Evolutionary conservation across 345 rosid species (phyloP).

Genomic region (Acer saccharum): DNA sequence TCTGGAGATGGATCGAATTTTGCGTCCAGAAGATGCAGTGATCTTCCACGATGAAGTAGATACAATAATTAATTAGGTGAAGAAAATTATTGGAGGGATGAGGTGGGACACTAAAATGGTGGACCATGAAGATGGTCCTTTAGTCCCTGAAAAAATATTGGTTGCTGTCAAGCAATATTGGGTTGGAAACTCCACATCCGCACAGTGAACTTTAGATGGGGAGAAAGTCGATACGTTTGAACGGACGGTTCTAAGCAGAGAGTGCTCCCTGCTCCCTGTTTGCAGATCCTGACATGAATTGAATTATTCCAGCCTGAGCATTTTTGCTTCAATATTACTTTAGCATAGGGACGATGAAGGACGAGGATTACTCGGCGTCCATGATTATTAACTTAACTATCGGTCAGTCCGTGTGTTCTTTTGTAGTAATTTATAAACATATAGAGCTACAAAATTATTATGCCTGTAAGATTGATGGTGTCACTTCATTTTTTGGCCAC

Average conservation of each 20-base stretch:
- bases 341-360: constrained; percentile 1
- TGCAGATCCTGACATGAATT: constrained; percentile 12
- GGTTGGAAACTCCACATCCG: constrained; percentile 81
- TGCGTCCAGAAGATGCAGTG: constrained; percentile 97
- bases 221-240: background rate
- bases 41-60: constrained; percentile 91
- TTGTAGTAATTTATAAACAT: constrained; percentile 16
- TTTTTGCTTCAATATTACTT: constrained; percentile 28
- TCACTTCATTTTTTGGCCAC: background rate
- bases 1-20: constrained; percentile 93
- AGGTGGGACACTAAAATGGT: constrained; percentile 95
- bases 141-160: constrained; percentile 85
- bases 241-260: constrained; percentile 6
- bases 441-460: constrained; percentile 3
- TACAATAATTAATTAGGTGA: constrained; percentile 63
- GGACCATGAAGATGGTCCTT: constrained; percentile 98
- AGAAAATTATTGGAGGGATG: constrained; percentile 80
- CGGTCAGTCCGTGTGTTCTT: constrained; percentile 8
- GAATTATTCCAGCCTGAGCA: constrained; percentile 33
- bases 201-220: constrained; percentile 28
- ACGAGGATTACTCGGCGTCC: background rate
- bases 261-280: background rate
- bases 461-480: constrained; percentile 5
- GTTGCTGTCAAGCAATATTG: constrained; percentile 97
- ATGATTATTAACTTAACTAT: background rate